Base-by-base conservation (phyloP, 2,329 filamentous ascomycete species). In the Monilinia aucupariae region DNA sequence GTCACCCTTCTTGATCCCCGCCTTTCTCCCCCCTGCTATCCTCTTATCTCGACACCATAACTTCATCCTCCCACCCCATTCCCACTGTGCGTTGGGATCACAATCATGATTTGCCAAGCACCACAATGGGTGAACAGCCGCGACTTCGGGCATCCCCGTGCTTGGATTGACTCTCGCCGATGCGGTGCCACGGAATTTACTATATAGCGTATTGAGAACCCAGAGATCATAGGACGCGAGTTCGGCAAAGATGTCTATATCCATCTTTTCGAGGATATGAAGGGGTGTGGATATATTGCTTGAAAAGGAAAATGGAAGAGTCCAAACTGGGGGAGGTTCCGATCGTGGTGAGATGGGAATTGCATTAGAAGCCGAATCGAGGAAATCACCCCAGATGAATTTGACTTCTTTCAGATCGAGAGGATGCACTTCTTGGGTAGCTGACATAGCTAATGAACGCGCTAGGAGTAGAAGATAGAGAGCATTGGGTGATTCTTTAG, bases 51-150 rank as follows among this genome's bases (percentile, higher is more conserved):
- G 79, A 2, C 85, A 84, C 79, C 80, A 85, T 64, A 94, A 84
- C 43, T 84, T 82, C 82, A 94, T 92, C 59, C 82, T 82, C 0
- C 89, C 90, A 34, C 88, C 86, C 91, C 92, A 97, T 71, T 96
- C 90, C 94, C 94, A 99, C 4, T 84, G 84, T 47, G 97, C 92
- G 74, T 96, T 97, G 10, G 94, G 94, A 73, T 96, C 87, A 76
- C 94, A 99, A 74, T 92, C 91, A 74, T 99, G 94, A 72, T 99
- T 99, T 34, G 93, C 92, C 37, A 97, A 81, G 76, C 92, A 97
- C 92, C 94, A 99, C 69, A 96, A 85, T 2, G 93, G 92, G 76
- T 97, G 92, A 34, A 97, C 92, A 34, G 93, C 93, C 34, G 91
- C 91, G 5, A 96, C 89, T 71, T 97, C 94, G 0, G 94, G 93